Base-by-base conservation (phyloP, 2,329 filamentous ascomycete genomes). In the Rutstroemia sp. region DNA sequence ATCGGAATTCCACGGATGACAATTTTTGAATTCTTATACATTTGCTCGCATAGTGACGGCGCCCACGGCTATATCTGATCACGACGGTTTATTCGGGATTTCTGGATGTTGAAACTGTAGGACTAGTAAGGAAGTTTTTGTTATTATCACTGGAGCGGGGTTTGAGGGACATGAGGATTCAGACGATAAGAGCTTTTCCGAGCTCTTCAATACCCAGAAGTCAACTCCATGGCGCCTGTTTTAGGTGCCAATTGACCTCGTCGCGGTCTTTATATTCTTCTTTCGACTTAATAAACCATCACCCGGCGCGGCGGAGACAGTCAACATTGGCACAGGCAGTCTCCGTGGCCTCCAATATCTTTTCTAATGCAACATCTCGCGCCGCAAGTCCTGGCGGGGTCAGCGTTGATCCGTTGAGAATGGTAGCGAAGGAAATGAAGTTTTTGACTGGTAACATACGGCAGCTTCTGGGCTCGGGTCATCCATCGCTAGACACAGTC, bases 371-470 rank as follows among this genome's bases (percentile, higher is more conserved):
- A 46, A 77, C 86, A 59, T 69, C 72, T 48, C 81, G 63, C 77
- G 81, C 64, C 77, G 60, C 82, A 56, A 77, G 81, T 60, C 82
- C 84, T 63, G 78, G 78, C 63, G 80, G 82, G 57, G 83, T 95
- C 74, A 82, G 84, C 60, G 82, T 96, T 67, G 92, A 97, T 71
- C 92, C 92, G 36, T 80, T 97, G 67, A 83, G 89, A 60, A 87
- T 89, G 36, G 92, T 97, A 36, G 92, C 89, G 60, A 95, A 96
- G 74, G 92, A 97, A 77, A 89, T 99, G 85, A 94, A 95, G 73
- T 95, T 92, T 66, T 75, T 97, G 68, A 96, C 89, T 10, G 91
- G 91, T 54, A 96, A 97, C 67, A 95, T 97, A 72, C 82, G 89
- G 59, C 88, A 95, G 69, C 78, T 97, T n/a, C 77, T 97, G 16